phyloP scores from a whole-genome alignment of 1,284 basidiomycete genomes.

The Sporisorium sorghi region DNA sequence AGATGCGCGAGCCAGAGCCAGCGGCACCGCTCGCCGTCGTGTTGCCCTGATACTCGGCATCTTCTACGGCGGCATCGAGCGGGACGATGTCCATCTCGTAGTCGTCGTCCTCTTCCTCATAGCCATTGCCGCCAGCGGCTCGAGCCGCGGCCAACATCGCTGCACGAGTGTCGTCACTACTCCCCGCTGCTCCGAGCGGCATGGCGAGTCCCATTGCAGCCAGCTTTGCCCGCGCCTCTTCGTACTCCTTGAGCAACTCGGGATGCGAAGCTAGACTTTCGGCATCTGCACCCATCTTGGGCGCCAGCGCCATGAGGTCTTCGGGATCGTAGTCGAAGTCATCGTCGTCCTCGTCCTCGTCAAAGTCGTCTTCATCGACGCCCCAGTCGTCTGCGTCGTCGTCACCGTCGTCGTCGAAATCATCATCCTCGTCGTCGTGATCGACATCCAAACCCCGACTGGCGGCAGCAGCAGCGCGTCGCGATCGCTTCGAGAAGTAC shows the following conservation, averaged over 20 bases:
- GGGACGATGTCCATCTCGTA: constrained; percentile 53
- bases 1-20: constrained; percentile 31
- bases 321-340: constrained; percentile 64
- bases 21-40: constrained; percentile 16
- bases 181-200: constrained; percentile 2
- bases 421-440: constrained; percentile 18
- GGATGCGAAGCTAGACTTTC: constrained; percentile 40
- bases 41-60: constrained; percentile 44
- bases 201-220: constrained; percentile 33
- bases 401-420: constrained; percentile 20
- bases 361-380: constrained; percentile 70
- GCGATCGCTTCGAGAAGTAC: constrained; percentile 33
- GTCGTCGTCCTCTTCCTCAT: constrained; percentile 39
- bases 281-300: constrained; percentile 46
- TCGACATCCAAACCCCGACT: constrained; percentile 75
- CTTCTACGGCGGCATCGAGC: constrained; percentile 45
- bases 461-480: constrained; percentile 18
- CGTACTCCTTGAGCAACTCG: constrained; percentile 62
- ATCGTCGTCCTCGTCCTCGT: constrained; percentile 53
- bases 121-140: constrained; percentile 9
- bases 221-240: constrained; percentile 56
- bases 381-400: constrained; percentile 77
- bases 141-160: constrained; percentile 17
- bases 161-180: constrained; percentile 1
- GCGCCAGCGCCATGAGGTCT: constrained; percentile 59